Percentiles rank a stretch among this genome's conserved stretches.
Evolutionary conservation across 345 rosid genomes (phyloP).

Genomic region (Garcia nutans): DNA sequence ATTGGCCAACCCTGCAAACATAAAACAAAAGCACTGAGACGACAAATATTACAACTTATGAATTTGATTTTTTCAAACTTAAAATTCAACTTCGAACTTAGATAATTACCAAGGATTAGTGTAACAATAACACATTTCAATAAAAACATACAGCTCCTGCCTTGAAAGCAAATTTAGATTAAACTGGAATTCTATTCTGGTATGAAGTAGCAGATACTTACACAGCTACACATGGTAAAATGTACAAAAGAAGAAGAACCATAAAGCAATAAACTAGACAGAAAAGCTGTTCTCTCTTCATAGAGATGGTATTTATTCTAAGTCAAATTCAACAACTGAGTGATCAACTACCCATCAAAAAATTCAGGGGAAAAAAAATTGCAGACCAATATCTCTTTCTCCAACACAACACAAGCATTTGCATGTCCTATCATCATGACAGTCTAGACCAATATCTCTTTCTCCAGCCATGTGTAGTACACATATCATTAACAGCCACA

Average conservation of each 20-base stretch:
- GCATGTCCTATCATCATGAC: background rate
- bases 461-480: background rate
- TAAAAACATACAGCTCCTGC: background rate
- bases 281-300: background rate
- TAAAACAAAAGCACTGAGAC: slow-evolving; percentile 15
- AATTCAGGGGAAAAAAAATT: background rate
- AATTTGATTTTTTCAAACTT: slow-evolving; percentile 2
- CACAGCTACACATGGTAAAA: background rate
- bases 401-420: background rate
- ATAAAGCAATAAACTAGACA: background rate
- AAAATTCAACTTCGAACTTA: background rate
- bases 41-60: slow-evolving; percentile 22
- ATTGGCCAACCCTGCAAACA: slow-evolving; percentile 73
- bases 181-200: background rate
- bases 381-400: background rate
- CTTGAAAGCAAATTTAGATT: background rate
- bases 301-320: background rate
- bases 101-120: slow-evolving; percentile 2
- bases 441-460: background rate
- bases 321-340: background rate
- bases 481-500: background rate
- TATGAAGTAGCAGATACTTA: background rate
- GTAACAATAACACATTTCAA: background rate
- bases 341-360: background rate
- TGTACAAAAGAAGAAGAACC: background rate